phyloP scores from a whole-genome alignment of 2,329 filamentous ascomycete genomes.

The Cytospora leucostoma region DNA sequence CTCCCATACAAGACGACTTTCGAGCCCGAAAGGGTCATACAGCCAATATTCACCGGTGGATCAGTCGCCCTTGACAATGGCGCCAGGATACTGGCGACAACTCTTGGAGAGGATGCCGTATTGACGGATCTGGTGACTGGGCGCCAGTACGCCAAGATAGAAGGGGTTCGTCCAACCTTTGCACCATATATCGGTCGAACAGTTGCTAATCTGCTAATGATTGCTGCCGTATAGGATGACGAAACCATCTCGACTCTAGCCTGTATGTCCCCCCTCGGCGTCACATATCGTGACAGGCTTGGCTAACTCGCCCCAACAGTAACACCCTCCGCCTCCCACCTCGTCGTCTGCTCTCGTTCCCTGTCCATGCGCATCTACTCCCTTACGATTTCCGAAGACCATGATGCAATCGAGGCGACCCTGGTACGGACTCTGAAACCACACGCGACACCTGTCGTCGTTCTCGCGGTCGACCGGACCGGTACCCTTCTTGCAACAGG shows the following conservation, averaged over 20 bases:
- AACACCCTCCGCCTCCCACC: slow-evolving; percentile 82
- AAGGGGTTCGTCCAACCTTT: slow-evolving; percentile 64
- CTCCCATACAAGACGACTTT: slow-evolving; percentile 82
- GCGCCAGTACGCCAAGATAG: slow-evolving; percentile 78
- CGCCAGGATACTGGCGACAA: slow-evolving; percentile 81
- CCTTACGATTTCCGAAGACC: slow-evolving; percentile 60
- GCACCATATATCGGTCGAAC: slow-evolving; percentile 3
- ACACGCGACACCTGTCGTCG: slow-evolving; percentile 85
- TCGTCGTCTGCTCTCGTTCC: slow-evolving; percentile 92
- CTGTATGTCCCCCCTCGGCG: slow-evolving; percentile 42
- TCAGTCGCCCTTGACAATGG: slow-evolving; percentile 79
- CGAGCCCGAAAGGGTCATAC: slow-evolving; percentile 77
- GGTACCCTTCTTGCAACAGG: slow-evolving; percentile 90
- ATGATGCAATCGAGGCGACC: slow-evolving; percentile 62
- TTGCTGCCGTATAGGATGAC: slow-evolving; percentile 59
- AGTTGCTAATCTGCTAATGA: background rate
- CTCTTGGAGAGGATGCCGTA: slow-evolving; percentile 87
- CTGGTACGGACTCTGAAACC: slow-evolving; percentile 83
- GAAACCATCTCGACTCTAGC: slow-evolving; percentile 77
- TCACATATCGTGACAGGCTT: background rate
- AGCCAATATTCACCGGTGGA: slow-evolving; percentile 92
- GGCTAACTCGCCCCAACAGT: slow-evolving; percentile 52
- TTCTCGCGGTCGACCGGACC: slow-evolving; percentile 80
- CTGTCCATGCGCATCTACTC: slow-evolving; percentile 91
- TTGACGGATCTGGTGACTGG: slow-evolving; percentile 84